phyloP scores from a whole-genome alignment of 2,329 filamentous ascomycete genomes.

The Volutella citrinella region DNA sequence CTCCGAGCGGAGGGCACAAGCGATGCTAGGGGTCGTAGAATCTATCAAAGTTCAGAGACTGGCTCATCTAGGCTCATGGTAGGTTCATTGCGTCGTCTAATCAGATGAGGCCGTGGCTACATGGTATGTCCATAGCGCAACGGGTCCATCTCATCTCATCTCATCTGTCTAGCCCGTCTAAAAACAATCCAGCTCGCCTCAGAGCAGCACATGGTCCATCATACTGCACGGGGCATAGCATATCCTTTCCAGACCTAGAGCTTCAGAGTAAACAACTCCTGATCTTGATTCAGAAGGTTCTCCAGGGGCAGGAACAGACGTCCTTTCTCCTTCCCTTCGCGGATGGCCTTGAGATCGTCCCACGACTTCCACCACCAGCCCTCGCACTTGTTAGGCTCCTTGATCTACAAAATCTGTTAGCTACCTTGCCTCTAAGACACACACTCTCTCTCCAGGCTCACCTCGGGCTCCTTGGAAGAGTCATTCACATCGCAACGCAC shows the following conservation, averaged over 20 bases:
- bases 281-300: conserved; percentile 28
- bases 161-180: too few relatives aligned
- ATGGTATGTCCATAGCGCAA: too few relatives aligned
- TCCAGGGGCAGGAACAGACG: conserved; percentile 34
- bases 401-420: conserved; percentile 23
- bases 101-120: too few relatives aligned
- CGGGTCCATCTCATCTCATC: too few relatives aligned
- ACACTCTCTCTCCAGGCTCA: conserved; percentile 26
- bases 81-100: too few relatives aligned
- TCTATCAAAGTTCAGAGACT: too few relatives aligned
- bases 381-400: conserved; percentile 50
- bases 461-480: conserved; percentile 48
- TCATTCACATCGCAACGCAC: conserved; percentile 52
- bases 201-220: too few relatives aligned
- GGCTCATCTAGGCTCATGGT: too few relatives aligned
- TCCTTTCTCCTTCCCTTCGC: conserved; percentile 9
- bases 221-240: too few relatives aligned
- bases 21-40: too few relatives aligned
- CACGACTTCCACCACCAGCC: conserved; percentile 48
- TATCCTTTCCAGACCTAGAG: conserved; percentile 1
- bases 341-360: conserved; percentile 34
- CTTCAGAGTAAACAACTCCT: conserved; percentile 20
- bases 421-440: not conserved
- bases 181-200: too few relatives aligned
- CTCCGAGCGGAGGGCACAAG: too few relatives aligned